Evolutionary conservation across 2,329 filamentous ascomycete species (phyloP), one percentile per base, ranked within the genome.

Genomic region (Neurospora sp.): DNA sequence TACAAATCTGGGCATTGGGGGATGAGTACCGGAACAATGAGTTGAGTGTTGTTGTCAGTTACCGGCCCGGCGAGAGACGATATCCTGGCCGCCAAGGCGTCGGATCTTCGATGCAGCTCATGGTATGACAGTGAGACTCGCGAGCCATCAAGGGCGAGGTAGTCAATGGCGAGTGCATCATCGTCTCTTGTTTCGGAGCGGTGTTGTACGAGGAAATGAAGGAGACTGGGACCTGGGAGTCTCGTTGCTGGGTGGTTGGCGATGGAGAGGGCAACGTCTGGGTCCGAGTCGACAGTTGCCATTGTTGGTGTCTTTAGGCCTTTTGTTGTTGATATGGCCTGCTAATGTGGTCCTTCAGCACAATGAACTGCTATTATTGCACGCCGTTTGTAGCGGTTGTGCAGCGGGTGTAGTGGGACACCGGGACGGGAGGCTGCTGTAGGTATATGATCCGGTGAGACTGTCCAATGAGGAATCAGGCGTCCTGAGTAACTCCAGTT

Each of bases 1-100:
- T 97, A 97, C 33, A 97, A 84, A 66, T 90, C 85, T 10, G 90
- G 88, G 15, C 87, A 91, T 80, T 97, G 94, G 2, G 91, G 90
- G 17, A 96, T 80, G 23, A 97, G 84, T 2, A 97, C 81, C 0
- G 94, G 93, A 43, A 97, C 84, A 42, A 97, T 80, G 17, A 84
- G 78, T 62, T 38, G 70, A 39, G 67, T 19, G 28, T 36, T 33
- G 52, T 36, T 8, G 28, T 62, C 28, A 17, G 23, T 62, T 17
- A 33, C 13, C 52, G 52, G 52, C 23, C 46, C 33, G 46, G 46
- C 76, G 70, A 77, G 68, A 66, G 77, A 75, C 70, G 78, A 78
- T 71, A 91, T 85, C 28, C 81, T 82, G 13, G 78, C 75, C 17
- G 91, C 89, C 42, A 93, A 79, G 3, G 74, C 75, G 67, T 87